Evolutionary conservation across 176 grass and related monocot species (phyloP), one percentile per base, ranked within the genome.

Genomic region (Aegilops longissima): DNA sequence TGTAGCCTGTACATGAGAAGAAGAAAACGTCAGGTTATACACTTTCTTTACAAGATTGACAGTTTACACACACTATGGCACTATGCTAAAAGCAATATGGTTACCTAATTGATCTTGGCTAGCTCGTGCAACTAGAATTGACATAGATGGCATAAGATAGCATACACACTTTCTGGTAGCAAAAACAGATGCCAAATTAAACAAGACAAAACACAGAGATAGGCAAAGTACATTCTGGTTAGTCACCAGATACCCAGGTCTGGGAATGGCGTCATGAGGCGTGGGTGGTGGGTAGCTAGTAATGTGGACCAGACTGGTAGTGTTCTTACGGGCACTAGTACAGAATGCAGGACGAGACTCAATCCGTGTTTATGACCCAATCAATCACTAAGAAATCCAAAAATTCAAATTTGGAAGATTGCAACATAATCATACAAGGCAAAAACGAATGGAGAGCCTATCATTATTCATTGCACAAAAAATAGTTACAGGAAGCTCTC

Each of bases 1-100:
- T 88, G 78, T 94, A 66, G 93, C 90, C 89, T 96, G 89, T 47
- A 59, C 16, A 88, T 69, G 62, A 72, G 66, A 81, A 87, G 33
- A 79, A 86, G 29, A 68, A 27, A 80, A 62, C 20, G 11, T 68
- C 29, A 51, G 12, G 39, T 78, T 80, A 85, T 77, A 54, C 70
- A 65, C 12, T 12, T 76, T 69, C 27, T 33, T 76, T 77, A 29
- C 27, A 17, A 77, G 47, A 56, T 21, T 77, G 74, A 77, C 74
- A 77, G 47, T 33, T 56, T 27, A 76, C 47, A 9, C 67, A 36
- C 74, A 27, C 24, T 42, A 58, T 58, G 54, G 54, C 54, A 58
- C 25, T 72, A 47, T 68, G 16, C 27, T 67, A 64, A 83, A 70
- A 71, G 88, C 16, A 80, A 38, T 56, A 76, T 58, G 49, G 73